Evolutionary conservation across 257 asterid species (phyloP), one percentile per base, ranked within the genome.

Genomic region (Pogostemon cablin): DNA sequence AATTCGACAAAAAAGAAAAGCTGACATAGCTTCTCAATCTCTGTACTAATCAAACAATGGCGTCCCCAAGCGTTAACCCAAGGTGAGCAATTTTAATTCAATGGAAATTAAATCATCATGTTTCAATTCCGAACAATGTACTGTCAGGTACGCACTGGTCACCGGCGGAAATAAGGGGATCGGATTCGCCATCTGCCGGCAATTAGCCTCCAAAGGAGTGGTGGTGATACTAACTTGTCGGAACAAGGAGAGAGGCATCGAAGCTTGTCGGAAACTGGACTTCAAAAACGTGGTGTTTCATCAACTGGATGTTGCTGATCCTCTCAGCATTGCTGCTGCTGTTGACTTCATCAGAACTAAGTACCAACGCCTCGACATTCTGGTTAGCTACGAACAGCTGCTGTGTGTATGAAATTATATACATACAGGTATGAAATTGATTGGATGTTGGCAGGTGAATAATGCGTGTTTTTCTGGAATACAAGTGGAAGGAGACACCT

Each of bases 161-260:
- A 82, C 83, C 0, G 87, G 90, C 1, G 84, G 75, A 34, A 85
- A 86, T 68, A 84, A 74, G 66, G 91, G 91, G 6, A 79, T 86
- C n/a, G 87, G 87, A 8, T 74, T 75, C 43, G 89, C 78, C 62
- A 65, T 82, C 0, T 77, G 86, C 46, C 76, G 75, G 69, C 81
- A 78, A 50, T 73, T 86, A 39, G 89, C 83, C 48, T 75, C 75
- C 5, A 50, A 79, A 32, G 93, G 88, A 2, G 74, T 87, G 3
- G 11, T n/a, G 1, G 87, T 85, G 40, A 74, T 86, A 25, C 57
- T 84, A 37, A 75, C 86, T 3, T 82, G 84, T 9, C 81, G 90
- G 60, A 75, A 79, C 66, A 75, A 71, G 55, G 74, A 75, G n/a
- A 77, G 82, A 62, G 92, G 92, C 4, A 55, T 20, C 20, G 79